Conservation (phyloP, 2,329 filamentous ascomycete species). For the Fusarium xylarioides region DNA sequence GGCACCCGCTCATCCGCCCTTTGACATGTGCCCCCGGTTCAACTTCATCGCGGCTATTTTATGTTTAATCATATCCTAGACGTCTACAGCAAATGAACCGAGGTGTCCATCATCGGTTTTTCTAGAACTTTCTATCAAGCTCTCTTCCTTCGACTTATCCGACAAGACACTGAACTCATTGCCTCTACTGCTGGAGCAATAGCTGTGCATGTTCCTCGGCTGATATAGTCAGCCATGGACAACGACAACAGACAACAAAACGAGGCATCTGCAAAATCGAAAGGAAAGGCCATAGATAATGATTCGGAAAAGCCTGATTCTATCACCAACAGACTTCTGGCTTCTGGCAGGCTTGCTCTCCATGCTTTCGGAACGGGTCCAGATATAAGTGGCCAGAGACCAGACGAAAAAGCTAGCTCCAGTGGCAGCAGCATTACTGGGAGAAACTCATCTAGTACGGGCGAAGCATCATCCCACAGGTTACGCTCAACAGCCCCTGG, state of each 20-base stretch:
- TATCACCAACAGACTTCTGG: constrained; percentile 39
- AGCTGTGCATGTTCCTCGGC: not conserved
- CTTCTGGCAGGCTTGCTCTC: constrained; percentile 42
- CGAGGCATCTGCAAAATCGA: constrained; percentile 6
- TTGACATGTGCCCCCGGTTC: constrained; percentile 30
- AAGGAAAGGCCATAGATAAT: constrained; percentile 34
- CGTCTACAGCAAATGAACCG: not conserved
- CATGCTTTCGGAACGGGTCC: constrained; percentile 37
- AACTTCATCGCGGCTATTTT: constrained; percentile 5
- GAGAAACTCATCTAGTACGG: constrained; percentile 18
- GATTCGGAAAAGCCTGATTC: constrained; percentile 15
- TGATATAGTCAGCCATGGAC: constrained; percentile 16
- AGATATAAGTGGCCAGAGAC: constrained; percentile 20
- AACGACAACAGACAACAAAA: constrained; percentile 9
- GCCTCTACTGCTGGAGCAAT: not conserved
- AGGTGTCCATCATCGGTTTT: not conserved
- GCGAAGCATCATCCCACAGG: constrained; percentile 37
- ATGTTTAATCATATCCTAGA: not conserved
- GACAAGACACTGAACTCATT: not conserved
- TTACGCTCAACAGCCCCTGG: constrained; percentile 18
- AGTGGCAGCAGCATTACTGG: constrained; percentile 21
- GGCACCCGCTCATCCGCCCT: constrained; percentile 40
- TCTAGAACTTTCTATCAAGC: not conserved
- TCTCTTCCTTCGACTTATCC: not conserved
- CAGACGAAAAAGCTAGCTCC: constrained; percentile 34